A percentile compares a stretch with the other conserved stretches of the same genome.
These are phyloP conservation scores for Penicillium angulare DNA, from an alignment of 495 filamentous ascomycete species.

Conservation along the genomic window DNA sequence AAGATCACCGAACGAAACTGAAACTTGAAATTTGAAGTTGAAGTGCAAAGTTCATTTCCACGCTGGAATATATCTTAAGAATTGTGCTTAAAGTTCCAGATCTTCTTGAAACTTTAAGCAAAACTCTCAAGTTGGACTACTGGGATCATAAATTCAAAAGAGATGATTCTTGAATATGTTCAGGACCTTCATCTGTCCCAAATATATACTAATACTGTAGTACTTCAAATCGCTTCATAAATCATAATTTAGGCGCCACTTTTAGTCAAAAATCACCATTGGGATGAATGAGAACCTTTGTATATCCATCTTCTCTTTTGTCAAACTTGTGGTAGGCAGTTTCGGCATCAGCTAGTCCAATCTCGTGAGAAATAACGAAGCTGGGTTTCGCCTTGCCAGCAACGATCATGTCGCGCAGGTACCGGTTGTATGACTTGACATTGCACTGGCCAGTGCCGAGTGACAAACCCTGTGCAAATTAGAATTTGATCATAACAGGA, in stretches of 20 bases:
- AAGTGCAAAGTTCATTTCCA: too few relatives aligned
- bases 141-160: too few relatives aligned
- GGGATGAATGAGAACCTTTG: conserved; percentile 49
- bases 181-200: too few relatives aligned
- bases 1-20: too few relatives aligned
- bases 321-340: conserved; percentile 50
- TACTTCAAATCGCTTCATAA: too few relatives aligned
- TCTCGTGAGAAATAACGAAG: conserved; percentile 58
- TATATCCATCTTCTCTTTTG: conserved; percentile 44
- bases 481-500: background rate
- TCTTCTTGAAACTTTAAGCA: too few relatives aligned
- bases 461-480: conserved; percentile 37
- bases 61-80: too few relatives aligned
- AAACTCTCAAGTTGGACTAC: too few relatives aligned
- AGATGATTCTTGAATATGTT: too few relatives aligned
- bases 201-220: too few relatives aligned
- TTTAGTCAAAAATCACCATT: conserved; percentile 26
- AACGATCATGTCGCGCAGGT: conserved; percentile 58
- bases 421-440: conserved; percentile 58
- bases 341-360: conserved; percentile 53
- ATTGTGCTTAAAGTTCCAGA: too few relatives aligned
- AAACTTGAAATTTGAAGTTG: too few relatives aligned
- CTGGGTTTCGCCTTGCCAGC: conserved; percentile 54
- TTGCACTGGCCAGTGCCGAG: conserved; percentile 59
- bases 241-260: background rate